A percentile compares a stretch with the other conserved stretches of the same genome.
These are phyloP conservation scores for Cercophora samala DNA, from an alignment of 495 filamentous ascomycete genomes.

Conservation along the genomic window DNA sequence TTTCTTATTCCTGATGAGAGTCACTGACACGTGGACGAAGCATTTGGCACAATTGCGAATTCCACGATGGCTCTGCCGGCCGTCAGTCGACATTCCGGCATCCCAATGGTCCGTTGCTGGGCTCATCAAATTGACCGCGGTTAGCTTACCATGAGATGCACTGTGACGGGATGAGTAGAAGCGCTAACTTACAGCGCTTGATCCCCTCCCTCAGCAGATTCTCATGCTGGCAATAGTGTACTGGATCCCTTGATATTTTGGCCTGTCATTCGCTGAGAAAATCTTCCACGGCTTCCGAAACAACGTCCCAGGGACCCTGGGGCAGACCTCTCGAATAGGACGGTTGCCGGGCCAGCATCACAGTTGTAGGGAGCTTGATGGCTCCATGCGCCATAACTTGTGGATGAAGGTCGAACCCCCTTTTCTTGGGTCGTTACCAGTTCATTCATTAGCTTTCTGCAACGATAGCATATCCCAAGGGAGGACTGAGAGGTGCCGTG, in stretches of 20 bases:
- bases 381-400: not conserved
- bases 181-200: slow-evolving; percentile 18
- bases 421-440: not conserved
- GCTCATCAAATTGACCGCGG: not conserved
- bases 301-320: not conserved
- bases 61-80: slow-evolving; percentile 6
- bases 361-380: not conserved
- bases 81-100: slow-evolving; percentile 13
- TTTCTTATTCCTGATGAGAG: not conserved
- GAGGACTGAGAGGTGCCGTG: not conserved
- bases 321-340: not conserved
- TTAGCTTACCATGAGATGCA: not conserved
- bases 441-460: not conserved
- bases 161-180: not conserved
- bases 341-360: slow-evolving; percentile 6
- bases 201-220: not conserved
- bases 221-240: not conserved
- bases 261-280: not conserved
- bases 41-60: slow-evolving; percentile 16
- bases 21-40: slow-evolving; percentile 23
- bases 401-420: not conserved
- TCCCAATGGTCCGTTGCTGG: slow-evolving; percentile 17
- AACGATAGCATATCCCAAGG: not conserved
- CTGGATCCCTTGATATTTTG: not conserved
- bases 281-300: slow-evolving; percentile 8